Conservation (phyloP, 805 yeast genomes). For the Geotrichum ghanense region DNA sequence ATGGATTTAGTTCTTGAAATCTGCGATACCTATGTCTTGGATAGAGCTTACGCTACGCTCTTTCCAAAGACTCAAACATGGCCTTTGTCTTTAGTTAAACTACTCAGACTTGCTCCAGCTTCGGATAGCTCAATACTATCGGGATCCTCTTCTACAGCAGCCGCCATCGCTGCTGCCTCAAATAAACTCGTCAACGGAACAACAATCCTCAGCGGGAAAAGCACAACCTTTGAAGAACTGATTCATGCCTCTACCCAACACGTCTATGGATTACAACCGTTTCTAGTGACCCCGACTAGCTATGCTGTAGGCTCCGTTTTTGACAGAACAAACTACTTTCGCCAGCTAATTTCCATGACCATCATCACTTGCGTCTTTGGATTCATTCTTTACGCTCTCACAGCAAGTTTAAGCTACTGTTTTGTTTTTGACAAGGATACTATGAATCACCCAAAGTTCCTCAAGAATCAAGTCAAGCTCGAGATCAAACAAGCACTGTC, state of each 20-base stretch:
- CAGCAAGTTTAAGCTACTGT: constrained; percentile 66
- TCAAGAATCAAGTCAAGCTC: constrained; percentile 82
- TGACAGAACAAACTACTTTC: constrained; percentile 56
- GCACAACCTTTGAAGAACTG: constrained; percentile 1
- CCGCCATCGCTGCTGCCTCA: not conserved
- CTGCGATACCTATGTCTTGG: constrained; percentile 62
- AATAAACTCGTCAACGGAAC: not conserved
- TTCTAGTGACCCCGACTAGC: constrained; percentile 42
- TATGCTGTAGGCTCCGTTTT: constrained; percentile 57
- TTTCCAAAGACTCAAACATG: constrained; percentile 34
- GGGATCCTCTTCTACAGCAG: too few species aligned
- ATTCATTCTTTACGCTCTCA: constrained; percentile 63
- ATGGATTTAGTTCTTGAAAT: constrained; percentile 92
- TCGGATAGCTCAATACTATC: too few species aligned
- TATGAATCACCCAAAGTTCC: constrained; percentile 90
- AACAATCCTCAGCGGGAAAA: not conserved
- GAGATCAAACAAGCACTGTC: constrained; percentile 71
- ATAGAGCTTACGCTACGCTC: constrained; percentile 56
- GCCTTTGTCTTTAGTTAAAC: constrained; percentile 4
- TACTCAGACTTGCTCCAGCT: constrained; percentile 3
- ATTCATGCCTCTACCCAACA: constrained; percentile 21
- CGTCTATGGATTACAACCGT: constrained; percentile 52
- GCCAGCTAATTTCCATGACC: constrained; percentile 62
- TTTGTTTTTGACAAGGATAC: constrained; percentile 79
- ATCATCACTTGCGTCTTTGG: constrained; percentile 72